phyloP scores from a whole-genome alignment of 2,329 filamentous ascomycete genomes.

The Dactylellina drechsleri region DNA sequence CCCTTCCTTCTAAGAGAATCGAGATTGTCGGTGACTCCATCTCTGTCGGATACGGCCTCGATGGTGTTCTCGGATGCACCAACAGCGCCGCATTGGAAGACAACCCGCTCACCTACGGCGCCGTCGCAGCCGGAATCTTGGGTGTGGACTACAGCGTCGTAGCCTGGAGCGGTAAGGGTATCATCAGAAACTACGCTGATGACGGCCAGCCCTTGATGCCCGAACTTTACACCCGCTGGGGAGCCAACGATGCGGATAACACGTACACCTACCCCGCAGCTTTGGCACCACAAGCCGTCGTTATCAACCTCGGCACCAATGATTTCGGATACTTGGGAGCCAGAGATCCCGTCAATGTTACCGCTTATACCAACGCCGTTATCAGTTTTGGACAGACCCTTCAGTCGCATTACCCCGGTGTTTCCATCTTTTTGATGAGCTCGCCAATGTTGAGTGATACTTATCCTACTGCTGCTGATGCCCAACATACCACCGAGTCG shows the following conservation, averaged over 20 bases:
- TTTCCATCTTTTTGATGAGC: slow-evolving; percentile 62
- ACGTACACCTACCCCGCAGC: slow-evolving; percentile 62
- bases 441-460: slow-evolving; percentile 62
- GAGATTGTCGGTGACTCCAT: slow-evolving; percentile 65
- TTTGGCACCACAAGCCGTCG: slow-evolving; percentile 60
- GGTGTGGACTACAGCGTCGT: slow-evolving; percentile 64
- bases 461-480: slow-evolving; percentile 61
- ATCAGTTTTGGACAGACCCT: slow-evolving; percentile 60
- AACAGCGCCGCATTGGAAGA: slow-evolving; percentile 63
- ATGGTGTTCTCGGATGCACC: slow-evolving; percentile 62
- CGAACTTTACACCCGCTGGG: slow-evolving; percentile 63
- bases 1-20: slow-evolving; percentile 61
- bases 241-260: slow-evolving; percentile 62
- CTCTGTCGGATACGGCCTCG: slow-evolving; percentile 64
- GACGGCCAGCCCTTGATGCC: slow-evolving; percentile 62
- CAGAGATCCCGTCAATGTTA: slow-evolving; percentile 59
- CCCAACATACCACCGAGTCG: slow-evolving; percentile 62
- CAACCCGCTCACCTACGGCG: slow-evolving; percentile 64
- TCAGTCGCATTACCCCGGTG: slow-evolving; percentile 61
- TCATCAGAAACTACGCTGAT: slow-evolving; percentile 62
- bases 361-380: slow-evolving; percentile 59
- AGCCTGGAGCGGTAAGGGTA: slow-evolving; percentile 64
- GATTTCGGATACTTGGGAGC: slow-evolving; percentile 62
- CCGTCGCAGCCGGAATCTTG: slow-evolving; percentile 62
- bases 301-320: slow-evolving; percentile 65